Percentiles rank a stretch among this genome's conserved stretches.
Conservation (phyloP, 257 asterid species). For the Echium plantagineum region DNA sequence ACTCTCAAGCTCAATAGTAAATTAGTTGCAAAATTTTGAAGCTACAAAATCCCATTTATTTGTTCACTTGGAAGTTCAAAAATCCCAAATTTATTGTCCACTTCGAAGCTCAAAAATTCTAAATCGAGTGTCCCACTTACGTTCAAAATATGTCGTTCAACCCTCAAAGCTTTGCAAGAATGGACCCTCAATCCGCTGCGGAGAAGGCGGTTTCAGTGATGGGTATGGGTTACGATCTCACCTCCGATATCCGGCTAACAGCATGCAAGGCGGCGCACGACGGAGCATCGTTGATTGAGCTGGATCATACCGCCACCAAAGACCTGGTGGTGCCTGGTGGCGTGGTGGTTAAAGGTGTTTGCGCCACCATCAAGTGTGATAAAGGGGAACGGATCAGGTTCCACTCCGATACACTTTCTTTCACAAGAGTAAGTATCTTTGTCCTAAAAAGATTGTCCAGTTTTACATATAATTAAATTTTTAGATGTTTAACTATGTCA, state of each 20-base stretch:
- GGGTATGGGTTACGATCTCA: slow-evolving; percentile 79
- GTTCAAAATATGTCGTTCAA: slow-evolving; percentile 36
- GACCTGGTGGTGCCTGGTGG: slow-evolving; percentile 71
- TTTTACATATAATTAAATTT: too few relatives aligned
- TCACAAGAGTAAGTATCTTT: slow-evolving; percentile 44
- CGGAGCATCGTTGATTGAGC: slow-evolving; percentile 52
- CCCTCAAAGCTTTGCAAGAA: slow-evolving; percentile 17
- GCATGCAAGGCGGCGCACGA: slow-evolving; percentile 71
- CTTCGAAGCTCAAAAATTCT: slow-evolving; percentile 1
- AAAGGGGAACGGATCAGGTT: slow-evolving; percentile 96
- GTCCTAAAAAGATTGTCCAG: not conserved
- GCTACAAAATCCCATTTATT: not conserved
- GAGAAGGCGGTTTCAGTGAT: slow-evolving; percentile 81
- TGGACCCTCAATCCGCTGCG: slow-evolving; percentile 79
- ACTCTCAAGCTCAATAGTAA: not conserved
- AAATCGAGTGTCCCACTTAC: not conserved
- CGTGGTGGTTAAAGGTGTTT: slow-evolving; percentile 46
- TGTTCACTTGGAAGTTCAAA: not conserved
- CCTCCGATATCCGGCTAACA: slow-evolving; percentile 56
- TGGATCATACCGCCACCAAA: slow-evolving; percentile 43
- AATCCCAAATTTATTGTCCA: slow-evolving; percentile 1
- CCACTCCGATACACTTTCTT: slow-evolving; percentile 73
- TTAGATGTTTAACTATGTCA: too few relatives aligned
- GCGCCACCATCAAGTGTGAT: slow-evolving; percentile 76
- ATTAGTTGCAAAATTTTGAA: not conserved